Evolutionary conservation across 495 filamentous ascomycete species (phyloP), one percentile per base, ranked within the genome.

Genomic region (Penicillium desertorum): DNA sequence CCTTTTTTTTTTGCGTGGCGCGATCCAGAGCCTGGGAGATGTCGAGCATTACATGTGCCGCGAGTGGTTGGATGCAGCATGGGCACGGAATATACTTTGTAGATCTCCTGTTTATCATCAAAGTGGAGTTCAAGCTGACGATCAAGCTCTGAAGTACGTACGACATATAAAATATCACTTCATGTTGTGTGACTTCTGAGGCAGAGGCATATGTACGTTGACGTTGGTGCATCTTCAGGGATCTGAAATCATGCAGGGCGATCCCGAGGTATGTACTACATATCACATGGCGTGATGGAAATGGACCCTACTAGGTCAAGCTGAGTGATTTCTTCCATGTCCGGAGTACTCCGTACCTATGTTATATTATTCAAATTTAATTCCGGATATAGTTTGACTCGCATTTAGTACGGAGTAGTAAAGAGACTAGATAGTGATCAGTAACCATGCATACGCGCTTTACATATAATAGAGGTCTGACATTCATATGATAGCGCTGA

Each of bases 201-300:
- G 10, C 30, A 37, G 14, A 37, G 14, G n/a, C 5, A 39, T 39
- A 39, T n/a, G 16, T 39, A 8, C 16, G 36, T 39, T 39, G 25
- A 47, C 62, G 59, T 57, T 58, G 57, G 57, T 20, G 45, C 56
- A 52, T 67, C 58, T 32, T 53, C 50, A 23, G 32, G n/a, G 29
- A 61, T 58, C 37, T 30, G 46, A 30, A 30, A 45, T 32, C 39
- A 17, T 51, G 62, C 62, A 59, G 54, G 64, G 39, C 45, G 62
- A 64, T 67, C 59, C 64, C 62, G 62, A 62, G 62, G 56, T n/a
- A 67, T 17, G 36, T 39, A 34, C 30, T 34, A 34, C 11, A 7
- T 29, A 39, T 39, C 5, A n/a, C 36, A 39, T 64, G 64, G 64
- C 64, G 56, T 63, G 64, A 66, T 59, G 55, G 57, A 22, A 51